Base-by-base conservation (phyloP, 352 stramenopile species). In the Phytophthora foliorum region DNA sequence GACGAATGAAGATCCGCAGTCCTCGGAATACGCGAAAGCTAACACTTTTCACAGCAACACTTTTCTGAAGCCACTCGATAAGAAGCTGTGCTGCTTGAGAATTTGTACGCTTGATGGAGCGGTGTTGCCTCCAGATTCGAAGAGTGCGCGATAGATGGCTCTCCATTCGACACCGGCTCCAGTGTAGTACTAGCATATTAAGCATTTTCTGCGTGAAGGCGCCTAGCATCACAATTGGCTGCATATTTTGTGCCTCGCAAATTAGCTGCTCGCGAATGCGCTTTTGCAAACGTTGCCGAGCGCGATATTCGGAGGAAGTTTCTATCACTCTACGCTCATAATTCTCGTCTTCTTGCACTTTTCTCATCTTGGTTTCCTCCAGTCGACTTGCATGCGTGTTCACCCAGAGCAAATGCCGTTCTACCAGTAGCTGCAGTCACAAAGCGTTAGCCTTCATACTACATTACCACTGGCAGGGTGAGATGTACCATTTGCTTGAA, bases 21-120 rank as follows among this genome's bases (percentile, higher is more conserved):
- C 77, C 82, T 44, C 67, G 76, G 51, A 91, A 89, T 2, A 89
- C 75, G 14, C 80, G 80, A 44, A 89, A 87, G 19, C 75, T 64
- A 6, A 89, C 75, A 46, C 67, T 81, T 51, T 81, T 85, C 4
- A 91, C 75, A 24, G 72, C 67, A 1, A 91, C 79, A 53, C 77
- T 88, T 61, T 88, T 89, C 57, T 88, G 79, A 14, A 91, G 69
- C 82, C 82, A 91, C 29, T 86, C 67, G 21, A 89, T 78, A 3
- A 91, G 50, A 41, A 91, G 39, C n/a, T 66, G 22, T 2, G 73
- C 79, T 42, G 78, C 72, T 6, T 75, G 45, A 1, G 57, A 65
- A 49, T 86, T 85, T 4, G 31, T 64, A 10, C 38, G 68, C 13
- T 77, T 79, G 7, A 71, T 53, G 11, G 60, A 72, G 19, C 81